These are phyloP conservation scores for Arachis hypogaea DNA, from an alignment of 306 rosid genomes.

Conservation along the genomic window DNA sequence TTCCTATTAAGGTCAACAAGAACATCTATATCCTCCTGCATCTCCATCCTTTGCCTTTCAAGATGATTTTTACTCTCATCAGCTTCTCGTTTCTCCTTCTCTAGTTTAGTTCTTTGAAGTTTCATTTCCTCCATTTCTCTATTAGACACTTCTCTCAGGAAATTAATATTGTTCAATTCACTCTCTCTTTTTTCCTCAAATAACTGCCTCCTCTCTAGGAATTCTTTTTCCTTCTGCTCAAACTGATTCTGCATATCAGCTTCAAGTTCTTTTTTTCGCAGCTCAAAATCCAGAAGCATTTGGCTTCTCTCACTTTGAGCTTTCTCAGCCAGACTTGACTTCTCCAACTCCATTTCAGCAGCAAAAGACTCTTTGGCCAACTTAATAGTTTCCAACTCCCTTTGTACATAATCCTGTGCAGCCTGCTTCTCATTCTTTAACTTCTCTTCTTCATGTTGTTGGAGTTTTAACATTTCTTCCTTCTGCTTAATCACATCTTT, in stretches of 20 bases:
- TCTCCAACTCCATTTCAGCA: constrained; percentile 76
- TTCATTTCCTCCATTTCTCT: constrained; percentile 91
- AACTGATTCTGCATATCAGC: constrained; percentile 76
- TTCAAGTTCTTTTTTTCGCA: constrained; percentile 74
- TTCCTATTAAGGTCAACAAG: constrained; percentile 75
- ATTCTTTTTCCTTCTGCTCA: constrained; percentile 76
- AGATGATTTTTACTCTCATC: constrained; percentile 70
- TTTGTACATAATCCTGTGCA: constrained; percentile 57
- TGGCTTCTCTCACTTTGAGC: constrained; percentile 70
- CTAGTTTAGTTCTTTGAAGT: constrained; percentile 72
- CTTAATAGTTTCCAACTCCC: constrained; percentile 75
- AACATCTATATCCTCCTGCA: constrained; percentile 79
- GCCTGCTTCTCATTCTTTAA: constrained; percentile 69
- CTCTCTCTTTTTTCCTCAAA: constrained; percentile 81
- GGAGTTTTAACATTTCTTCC: constrained; percentile 72
- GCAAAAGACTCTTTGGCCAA: constrained; percentile 86
- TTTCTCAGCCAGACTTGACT: constrained; percentile 68
- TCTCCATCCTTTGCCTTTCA: constrained; percentile 78
- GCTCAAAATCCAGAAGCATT: constrained; percentile 78
- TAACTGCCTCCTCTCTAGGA: constrained; percentile 63
- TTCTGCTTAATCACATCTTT: constrained; percentile 60
- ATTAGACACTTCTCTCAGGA: constrained; percentile 77
- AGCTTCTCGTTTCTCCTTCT: constrained; percentile 72
- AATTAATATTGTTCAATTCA: constrained; percentile 68
- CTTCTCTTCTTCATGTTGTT: constrained; percentile 71